Evolutionary conservation across 441 rosid species (phyloP), one percentile per base, ranked within the genome.

Genomic region (Rhodomyrtus psidioides): DNA sequence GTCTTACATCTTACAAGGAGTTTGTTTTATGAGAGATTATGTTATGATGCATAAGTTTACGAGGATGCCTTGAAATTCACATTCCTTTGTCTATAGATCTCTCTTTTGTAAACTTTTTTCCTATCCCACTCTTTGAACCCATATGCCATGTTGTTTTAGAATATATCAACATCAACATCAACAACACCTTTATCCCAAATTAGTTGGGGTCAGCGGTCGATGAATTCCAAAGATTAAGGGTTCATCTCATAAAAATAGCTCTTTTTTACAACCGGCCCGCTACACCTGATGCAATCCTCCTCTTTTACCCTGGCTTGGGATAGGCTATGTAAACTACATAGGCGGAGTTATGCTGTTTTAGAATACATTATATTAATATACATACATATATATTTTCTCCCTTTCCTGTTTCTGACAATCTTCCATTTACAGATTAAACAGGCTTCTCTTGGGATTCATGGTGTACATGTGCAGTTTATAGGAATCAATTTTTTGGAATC

Each of bases 401-500:
- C 57, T 87, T 56, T 70, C 21, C 86, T 85, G 84, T 85, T 42
- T 87, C 91, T 90, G 86, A 87, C 39, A 60, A 83, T 87, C 86
- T 89, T 87, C 83, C 70, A 82, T 76, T 88, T 89, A 65, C 97
- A 95, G 99, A 92, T 96, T 86, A 91, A 96, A 89, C 99, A 94
- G 94, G 98, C 98, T 88, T 87, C 93, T 89, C 89, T 91, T 88
- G 98, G 99, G 51, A 85, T 88, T 89, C 96, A 94, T 84, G 98
- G 99, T 83, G 90, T 92, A 87, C 93, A 95, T 85, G 95, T 90
- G 82, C 99, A 96, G 91, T 96, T 92, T 89, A 89, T 88, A 46
- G 98, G 99, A 86, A 92, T 97, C 86, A 92, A 91, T 91, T 96
- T 97, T 91, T 91, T 96, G 89, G 99, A 97, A 91, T 95, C 97